These are phyloP conservation scores for Entrophospora sp. DNA, from an alignment of 192 early-diverging fungal species.

Conservation along the genomic window DNA sequence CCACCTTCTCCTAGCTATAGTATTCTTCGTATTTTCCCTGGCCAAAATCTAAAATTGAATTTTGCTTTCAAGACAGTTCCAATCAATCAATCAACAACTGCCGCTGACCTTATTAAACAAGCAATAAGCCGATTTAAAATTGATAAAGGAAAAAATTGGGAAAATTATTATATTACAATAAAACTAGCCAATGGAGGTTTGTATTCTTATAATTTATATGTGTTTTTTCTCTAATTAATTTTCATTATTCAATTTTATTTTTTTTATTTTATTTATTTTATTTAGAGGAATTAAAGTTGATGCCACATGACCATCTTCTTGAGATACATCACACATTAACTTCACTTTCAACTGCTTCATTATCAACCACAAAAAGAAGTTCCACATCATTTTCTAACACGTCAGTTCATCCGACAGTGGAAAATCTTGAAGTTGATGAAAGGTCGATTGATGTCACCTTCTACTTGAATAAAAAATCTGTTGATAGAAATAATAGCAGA, in stretches of 20 bases:
- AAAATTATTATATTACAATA: constrained; percentile 42
- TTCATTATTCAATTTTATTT: too few relatives aligned
- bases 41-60: constrained; percentile 29
- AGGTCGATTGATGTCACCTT: not conserved
- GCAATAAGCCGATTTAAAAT: constrained; percentile 47
- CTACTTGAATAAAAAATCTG: not conserved
- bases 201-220: too few relatives aligned
- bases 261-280: too few relatives aligned
- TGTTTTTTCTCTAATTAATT: too few relatives aligned
- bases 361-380: constrained; percentile 38
- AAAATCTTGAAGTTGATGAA: not conserved
- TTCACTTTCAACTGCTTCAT: constrained; percentile 39
- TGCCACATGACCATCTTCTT: constrained; percentile 42
- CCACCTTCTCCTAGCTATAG: constrained; percentile 15
- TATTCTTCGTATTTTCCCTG: constrained; percentile 45
- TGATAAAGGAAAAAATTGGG: constrained; percentile 30
- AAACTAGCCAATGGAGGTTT: constrained; percentile 42
- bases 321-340: constrained; percentile 44
- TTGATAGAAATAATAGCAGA: not conserved
- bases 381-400: constrained; percentile 28
- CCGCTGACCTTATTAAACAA: constrained; percentile 39
- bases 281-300: constrained; percentile 38
- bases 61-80: constrained; percentile 43
- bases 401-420: not conserved
- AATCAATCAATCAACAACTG: constrained; percentile 33